Evolutionary conservation across 1,284 basidiomycete genomes (phyloP).

Genomic region (Fomitopsis palustris): DNA sequence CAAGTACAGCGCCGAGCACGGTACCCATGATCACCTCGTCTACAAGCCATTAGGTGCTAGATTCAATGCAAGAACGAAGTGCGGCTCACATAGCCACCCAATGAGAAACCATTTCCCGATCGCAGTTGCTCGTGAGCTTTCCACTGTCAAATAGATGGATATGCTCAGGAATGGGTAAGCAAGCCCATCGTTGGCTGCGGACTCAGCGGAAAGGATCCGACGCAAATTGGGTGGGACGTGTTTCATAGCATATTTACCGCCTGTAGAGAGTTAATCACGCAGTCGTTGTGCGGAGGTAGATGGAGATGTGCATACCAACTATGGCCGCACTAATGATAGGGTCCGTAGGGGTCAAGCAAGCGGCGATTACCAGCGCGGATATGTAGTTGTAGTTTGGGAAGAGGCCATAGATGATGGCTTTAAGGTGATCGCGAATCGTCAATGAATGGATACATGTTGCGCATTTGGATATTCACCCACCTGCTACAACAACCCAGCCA

Average conservation of each 20-base stretch:
- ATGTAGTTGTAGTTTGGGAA: constrained; percentile 70
- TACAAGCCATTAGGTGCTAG: constrained; percentile 23
- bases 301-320: constrained; percentile 36
- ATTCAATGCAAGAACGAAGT: neutral
- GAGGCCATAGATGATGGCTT: constrained; percentile 48
- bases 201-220: constrained; percentile 87
- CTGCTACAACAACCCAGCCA: constrained; percentile 68
- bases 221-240: constrained; percentile 87
- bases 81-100: constrained; percentile 68
- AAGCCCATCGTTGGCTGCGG: constrained; percentile 83
- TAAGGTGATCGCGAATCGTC: neutral
- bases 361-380: constrained; percentile 82
- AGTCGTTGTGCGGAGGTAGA: neutral
- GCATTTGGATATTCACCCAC: constrained; percentile 29
- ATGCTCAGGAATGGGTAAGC: constrained; percentile 93
- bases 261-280: constrained; percentile 30
- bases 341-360: constrained; percentile 92
- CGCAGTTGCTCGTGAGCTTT: constrained; percentile 59
- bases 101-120: constrained; percentile 79
- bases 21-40: constrained; percentile 88
- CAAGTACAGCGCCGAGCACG: constrained; percentile 73
- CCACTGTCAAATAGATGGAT: constrained; percentile 82
- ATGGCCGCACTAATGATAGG: constrained; percentile 74
- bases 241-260: constrained; percentile 85
- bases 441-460: neutral